phyloP scores from a whole-genome alignment of 2,329 filamentous ascomycete species.

The Fusarium sp. region DNA sequence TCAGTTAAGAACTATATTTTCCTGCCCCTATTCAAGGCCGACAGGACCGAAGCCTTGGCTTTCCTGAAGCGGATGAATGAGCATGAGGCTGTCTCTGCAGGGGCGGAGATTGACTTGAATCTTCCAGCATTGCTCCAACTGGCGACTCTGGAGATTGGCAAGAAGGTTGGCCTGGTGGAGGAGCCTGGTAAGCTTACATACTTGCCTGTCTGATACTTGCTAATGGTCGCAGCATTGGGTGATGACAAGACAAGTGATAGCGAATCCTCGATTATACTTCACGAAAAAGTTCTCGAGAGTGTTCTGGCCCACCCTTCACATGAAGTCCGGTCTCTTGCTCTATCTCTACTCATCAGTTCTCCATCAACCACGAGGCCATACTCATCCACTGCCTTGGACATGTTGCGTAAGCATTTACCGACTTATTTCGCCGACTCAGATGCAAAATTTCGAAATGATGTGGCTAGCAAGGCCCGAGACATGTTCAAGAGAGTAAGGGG shows the following conservation, averaged over 20 bases:
- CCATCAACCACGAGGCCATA: constrained; percentile 83
- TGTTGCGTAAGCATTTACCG: constrained; percentile 76
- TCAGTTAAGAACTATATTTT: constrained; percentile 77
- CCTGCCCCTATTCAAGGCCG: constrained; percentile 73
- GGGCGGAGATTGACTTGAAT: constrained; percentile 63
- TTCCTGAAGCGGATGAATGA: constrained; percentile 74
- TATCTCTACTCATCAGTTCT: constrained; percentile 85
- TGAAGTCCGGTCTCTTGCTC: constrained; percentile 82
- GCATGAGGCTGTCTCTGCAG: constrained; percentile 62
- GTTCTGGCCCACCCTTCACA: constrained; percentile 71
- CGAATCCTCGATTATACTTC: constrained; percentile 53
- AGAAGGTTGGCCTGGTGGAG: constrained; percentile 78
- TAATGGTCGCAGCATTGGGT: constrained; percentile 50
- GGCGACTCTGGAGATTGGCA: constrained; percentile 79
- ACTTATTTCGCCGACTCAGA: constrained; percentile 88
- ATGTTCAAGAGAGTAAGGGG: constrained; percentile 84
- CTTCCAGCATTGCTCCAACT: constrained; percentile 73
- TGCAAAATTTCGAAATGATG: constrained; percentile 86
- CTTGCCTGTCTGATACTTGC: constrained; percentile 1
- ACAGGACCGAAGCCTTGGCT: constrained; percentile 66
- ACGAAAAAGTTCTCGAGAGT: constrained; percentile 64
- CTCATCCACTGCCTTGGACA: constrained; percentile 71
- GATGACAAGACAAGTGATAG: constrained; percentile 35
- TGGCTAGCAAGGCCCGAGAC: constrained; percentile 81
- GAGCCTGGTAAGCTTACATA: constrained; percentile 68